Base-by-base conservation (phyloP, 139 green algal species). In the Tetraselmis chui region DNA sequence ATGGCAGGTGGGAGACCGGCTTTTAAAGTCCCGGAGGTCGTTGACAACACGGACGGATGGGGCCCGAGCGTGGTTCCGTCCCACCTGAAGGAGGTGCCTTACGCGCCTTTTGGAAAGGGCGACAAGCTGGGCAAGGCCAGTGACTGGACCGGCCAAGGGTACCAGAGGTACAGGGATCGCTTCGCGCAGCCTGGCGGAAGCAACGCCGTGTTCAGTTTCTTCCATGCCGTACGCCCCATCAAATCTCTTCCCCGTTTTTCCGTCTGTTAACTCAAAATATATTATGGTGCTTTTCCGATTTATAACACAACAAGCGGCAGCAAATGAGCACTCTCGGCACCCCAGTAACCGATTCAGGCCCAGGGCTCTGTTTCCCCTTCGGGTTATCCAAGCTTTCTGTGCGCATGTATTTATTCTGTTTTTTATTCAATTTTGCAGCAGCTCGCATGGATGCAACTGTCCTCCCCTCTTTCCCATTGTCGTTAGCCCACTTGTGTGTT, bases 181-280 rank as follows among this genome's bases (percentile, higher is more conserved):
- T 86, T 83, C 2, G 26, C 82, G 25, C 83, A 89, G 27, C 77
- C 84, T 29, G 59, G 29, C 31, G 18, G 79, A 1, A 90, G 90
- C 77, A 87, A 85, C 32, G 87, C 92, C 2, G 93, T 98, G 1
- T 99, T 99, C 89, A 97, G 96, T 86, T 99, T 98, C 90, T 95
- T 97, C 80, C 90, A 94, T 59, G 96, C 98, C 84, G 95, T 97
- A 77, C 26, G 88, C 1, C 25, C 31, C 0, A 1, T 1, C 59
- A 27, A 18, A 24, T n/a, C 23, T 75, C 22, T 29, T 45, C 31
- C 28, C 67, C n/a, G 59, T 75, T 67, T 83, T 59, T 31, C 58
- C n/a, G n/a, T n/a, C n/a, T n/a, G n/a, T n/a, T 27, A 18, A 45
- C 24, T 28, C 32, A 77, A 74, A 81, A 77, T 74, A 25, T 27